Conservation (phyloP, 345 rosid species). For the Carallia brachiata region DNA sequence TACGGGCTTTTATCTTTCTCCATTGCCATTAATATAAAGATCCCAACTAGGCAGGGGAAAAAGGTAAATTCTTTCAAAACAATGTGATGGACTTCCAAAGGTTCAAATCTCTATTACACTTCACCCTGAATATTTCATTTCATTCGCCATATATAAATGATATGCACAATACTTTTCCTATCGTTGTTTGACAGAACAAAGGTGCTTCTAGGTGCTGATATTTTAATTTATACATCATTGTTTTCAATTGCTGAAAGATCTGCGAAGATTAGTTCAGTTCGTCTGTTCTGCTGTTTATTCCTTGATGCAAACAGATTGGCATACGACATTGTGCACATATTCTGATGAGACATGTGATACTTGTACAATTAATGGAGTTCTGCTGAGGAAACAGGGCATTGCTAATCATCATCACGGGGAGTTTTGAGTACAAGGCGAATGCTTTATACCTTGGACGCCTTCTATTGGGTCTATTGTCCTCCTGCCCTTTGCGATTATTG, state of each 20-base stretch:
- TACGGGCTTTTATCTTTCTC: not conserved
- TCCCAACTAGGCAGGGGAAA: too few relatives aligned
- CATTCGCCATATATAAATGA: too few relatives aligned
- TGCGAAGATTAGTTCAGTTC: too few relatives aligned
- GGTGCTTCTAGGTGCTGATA: not conserved
- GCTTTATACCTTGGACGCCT: not conserved
- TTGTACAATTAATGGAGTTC: not conserved
- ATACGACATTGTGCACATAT: constrained; percentile 92
- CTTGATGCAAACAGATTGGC: constrained; percentile 75
- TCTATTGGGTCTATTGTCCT: not conserved
- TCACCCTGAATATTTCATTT: not conserved
- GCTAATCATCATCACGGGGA: not conserved
- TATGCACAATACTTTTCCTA: not conserved
- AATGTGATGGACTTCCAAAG: too few relatives aligned
- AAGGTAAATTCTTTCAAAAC: too few relatives aligned
- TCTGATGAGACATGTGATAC: constrained; percentile 36
- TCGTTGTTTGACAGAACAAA: not conserved
- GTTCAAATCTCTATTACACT: too few relatives aligned
- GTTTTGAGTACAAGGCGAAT: not conserved
- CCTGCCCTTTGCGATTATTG: not conserved
- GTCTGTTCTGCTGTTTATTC: constrained; percentile 17
- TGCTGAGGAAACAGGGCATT: not conserved
- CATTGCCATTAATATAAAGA: too few relatives aligned
- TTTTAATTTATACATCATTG: not conserved
- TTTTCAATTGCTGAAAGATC: too few relatives aligned